A percentile compares a stretch with the other conserved stretches of the same genome.
Evolutionary conservation across 306 rosid genomes (phyloP).

Genomic region (Begonia loranthoides): DNA sequence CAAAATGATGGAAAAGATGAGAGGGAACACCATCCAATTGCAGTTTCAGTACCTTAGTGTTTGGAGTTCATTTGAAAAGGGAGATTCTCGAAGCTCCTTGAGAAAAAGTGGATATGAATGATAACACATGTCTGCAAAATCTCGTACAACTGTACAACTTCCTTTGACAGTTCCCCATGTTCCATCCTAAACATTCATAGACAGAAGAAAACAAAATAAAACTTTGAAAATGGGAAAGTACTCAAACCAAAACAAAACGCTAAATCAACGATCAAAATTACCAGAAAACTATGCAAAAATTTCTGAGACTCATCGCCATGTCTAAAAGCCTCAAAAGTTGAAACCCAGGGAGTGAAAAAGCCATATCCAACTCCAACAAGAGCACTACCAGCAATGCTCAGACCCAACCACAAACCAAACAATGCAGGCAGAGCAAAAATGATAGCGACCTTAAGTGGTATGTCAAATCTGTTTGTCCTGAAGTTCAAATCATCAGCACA

Average conservation of each 20-base stretch:
- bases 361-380: conserved; percentile 76
- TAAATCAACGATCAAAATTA: conserved; percentile 15
- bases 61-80: conserved; percentile 32
- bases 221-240: conserved; percentile 11
- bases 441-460: conserved; percentile 52
- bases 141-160: conserved; percentile 77
- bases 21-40: no score
- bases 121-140: conserved; percentile 68
- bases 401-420: conserved; percentile 72
- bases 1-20: neutral
- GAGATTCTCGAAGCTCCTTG: conserved; percentile 60
- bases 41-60: conserved; percentile 35
- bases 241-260: neutral
- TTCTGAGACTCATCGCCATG: conserved; percentile 40
- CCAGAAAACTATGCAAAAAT: conserved; percentile 48
- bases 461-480: conserved; percentile 52
- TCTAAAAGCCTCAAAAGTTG: conserved; percentile 84
- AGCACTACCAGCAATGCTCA: conserved; percentile 62
- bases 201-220: neutral
- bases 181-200: conserved; percentile 43
- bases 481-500: conserved; percentile 15
- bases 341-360: conserved; percentile 73
- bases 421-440: conserved; percentile 58
- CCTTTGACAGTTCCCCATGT: conserved; percentile 76
- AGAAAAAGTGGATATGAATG: conserved; percentile 61